Evolutionary conservation across 1,284 basidiomycete genomes (phyloP).

Genomic region (Rhodotorula sp.): DNA sequence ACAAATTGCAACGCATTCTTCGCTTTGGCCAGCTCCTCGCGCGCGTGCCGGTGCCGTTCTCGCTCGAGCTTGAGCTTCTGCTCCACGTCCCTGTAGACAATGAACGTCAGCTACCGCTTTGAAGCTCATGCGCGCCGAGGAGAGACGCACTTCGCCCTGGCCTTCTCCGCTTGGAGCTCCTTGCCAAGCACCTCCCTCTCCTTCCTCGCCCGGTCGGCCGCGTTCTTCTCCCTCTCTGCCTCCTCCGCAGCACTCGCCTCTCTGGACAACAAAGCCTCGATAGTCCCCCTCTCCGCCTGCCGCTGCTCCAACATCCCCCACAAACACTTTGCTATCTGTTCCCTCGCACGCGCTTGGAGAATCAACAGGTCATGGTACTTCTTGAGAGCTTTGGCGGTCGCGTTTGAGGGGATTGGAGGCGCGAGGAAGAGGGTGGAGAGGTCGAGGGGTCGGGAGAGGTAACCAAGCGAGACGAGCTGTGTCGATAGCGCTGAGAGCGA

Average conservation of each 20-base stretch:
- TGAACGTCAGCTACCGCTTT: not conserved
- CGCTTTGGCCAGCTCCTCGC: conserved; percentile 31
- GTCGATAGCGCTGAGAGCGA: conserved; percentile 26
- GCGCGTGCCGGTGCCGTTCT: conserved; percentile 13
- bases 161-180: conserved; percentile 25
- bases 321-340: conserved; percentile 28
- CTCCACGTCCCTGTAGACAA: conserved; percentile 13
- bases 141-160: conserved; percentile 25
- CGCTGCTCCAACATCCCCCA: conserved; percentile 32
- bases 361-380: conserved; percentile 21
- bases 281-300: conserved; percentile 1
- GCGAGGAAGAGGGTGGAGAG: conserved; percentile 18
- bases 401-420: not conserved
- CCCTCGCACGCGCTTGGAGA: conserved; percentile 21
- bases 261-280: conserved; percentile 12
- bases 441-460: conserved; percentile 30
- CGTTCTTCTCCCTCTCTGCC: conserved; percentile 16
- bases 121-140: too few species aligned
- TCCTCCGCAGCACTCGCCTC: conserved; percentile 22
- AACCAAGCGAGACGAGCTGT: conserved; percentile 29
- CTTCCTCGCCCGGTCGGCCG: conserved; percentile 6
- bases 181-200: conserved; percentile 10
- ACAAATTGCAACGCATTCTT: conserved; percentile 33
- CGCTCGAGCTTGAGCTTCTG: conserved; percentile 18
- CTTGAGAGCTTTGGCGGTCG: conserved; percentile 14